Percentiles rank a stretch among this genome's conserved stretches.
These are phyloP conservation scores for Mortierella claussenii DNA, from an alignment of 192 early-diverging fungal species.

Conservation along the genomic window DNA sequence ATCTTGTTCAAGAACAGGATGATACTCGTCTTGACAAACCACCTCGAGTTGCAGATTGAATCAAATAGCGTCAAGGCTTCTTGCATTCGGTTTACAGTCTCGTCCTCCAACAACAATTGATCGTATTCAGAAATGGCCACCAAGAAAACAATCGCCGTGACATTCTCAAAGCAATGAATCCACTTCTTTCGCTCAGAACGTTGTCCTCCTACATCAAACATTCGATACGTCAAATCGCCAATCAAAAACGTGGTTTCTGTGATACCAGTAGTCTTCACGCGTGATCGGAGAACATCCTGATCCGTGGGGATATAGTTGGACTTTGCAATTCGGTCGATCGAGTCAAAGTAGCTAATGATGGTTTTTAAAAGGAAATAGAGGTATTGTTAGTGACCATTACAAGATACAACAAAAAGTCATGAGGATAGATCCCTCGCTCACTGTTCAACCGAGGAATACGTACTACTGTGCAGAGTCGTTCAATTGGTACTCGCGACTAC, in stretches of 20 bases:
- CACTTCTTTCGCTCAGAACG: slow-evolving; percentile 98
- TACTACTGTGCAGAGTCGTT: slow-evolving; percentile 97
- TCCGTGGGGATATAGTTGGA: slow-evolving; percentile 90
- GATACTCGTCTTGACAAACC: slow-evolving; percentile 97
- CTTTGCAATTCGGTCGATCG: slow-evolving; percentile 86
- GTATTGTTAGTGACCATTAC: neutral
- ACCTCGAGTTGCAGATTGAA: slow-evolving; percentile 96
- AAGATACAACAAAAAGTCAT: slow-evolving; percentile 4
- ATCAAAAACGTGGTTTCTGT: slow-evolving; percentile 94
- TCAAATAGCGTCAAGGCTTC: slow-evolving; percentile 97
- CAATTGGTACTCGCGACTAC: slow-evolving; percentile 93
- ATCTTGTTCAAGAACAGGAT: slow-evolving; percentile 99
- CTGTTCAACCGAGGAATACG: slow-evolving; percentile 29
- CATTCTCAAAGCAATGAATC: slow-evolving; percentile 99
- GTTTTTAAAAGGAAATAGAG: slow-evolving; percentile 1
- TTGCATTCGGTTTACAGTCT: slow-evolving; percentile 95
- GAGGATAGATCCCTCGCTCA: no score
- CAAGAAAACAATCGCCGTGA: slow-evolving; percentile 94
- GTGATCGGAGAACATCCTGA: slow-evolving; percentile 96
- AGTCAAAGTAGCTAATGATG: slow-evolving; percentile 88
- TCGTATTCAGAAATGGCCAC: slow-evolving; percentile 97
- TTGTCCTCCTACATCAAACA: slow-evolving; percentile 99
- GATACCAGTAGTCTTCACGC: slow-evolving; percentile 97
- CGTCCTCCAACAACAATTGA: slow-evolving; percentile 95
- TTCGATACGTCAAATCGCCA: slow-evolving; percentile 90